phyloP scores from a whole-genome alignment of 148 eudicot genomes.

The Nyssa sinensis region DNA sequence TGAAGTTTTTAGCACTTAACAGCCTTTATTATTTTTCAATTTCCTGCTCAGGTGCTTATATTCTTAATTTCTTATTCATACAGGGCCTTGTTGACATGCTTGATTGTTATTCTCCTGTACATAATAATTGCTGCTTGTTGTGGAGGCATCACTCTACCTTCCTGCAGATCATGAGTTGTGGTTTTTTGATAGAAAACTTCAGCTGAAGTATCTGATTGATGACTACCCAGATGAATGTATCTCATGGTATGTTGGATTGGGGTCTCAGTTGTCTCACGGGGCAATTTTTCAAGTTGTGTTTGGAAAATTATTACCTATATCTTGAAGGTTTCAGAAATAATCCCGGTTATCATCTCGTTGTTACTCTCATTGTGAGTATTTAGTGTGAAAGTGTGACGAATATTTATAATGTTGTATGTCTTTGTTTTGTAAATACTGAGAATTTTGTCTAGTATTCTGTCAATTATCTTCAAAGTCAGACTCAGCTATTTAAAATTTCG shows the following conservation, averaged over 20 bases:
- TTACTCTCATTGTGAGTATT: not conserved
- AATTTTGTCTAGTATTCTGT: not conserved
- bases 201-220: not conserved
- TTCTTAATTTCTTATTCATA: constrained; percentile 19
- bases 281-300: constrained; percentile 10
- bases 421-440: constrained; percentile 8
- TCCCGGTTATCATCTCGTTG: constrained; percentile 9
- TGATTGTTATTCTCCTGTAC: constrained; percentile 72
- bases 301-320: constrained; percentile 3
- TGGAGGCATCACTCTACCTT: constrained; percentile 84
- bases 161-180: constrained; percentile 60
- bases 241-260: too few species aligned
- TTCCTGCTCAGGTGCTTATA: too few species aligned
- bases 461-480: not conserved
- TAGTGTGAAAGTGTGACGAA: not conserved
- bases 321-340: constrained; percentile 1
- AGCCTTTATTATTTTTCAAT: too few species aligned
- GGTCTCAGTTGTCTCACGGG: constrained; percentile 7
- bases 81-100: constrained; percentile 84
- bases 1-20: too few species aligned
- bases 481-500: constrained; percentile 4
- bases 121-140: constrained; percentile 78
- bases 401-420: not conserved
- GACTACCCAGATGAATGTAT: not conserved
- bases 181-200: not conserved